Conservation (phyloP, 2,329 filamentous ascomycete species). For the Plectosphaerella plurivora region DNA sequence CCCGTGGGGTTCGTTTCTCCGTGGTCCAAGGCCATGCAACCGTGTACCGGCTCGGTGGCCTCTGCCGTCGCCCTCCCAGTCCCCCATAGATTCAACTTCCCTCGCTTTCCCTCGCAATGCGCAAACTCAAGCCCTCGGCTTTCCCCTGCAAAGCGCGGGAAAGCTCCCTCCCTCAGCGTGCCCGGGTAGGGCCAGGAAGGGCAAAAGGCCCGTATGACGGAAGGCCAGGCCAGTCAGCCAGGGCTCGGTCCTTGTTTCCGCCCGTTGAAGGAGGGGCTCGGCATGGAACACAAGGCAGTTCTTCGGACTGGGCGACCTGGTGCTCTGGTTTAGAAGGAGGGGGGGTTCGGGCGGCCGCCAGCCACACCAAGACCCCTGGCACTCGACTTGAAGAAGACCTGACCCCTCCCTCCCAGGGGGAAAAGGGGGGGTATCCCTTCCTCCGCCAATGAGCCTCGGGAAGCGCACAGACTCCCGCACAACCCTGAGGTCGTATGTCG, state of each 20-base stretch:
- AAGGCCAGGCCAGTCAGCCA: background rate
- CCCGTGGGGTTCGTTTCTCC: no score
- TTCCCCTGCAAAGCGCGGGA: background rate
- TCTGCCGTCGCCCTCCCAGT: no score
- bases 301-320: no score
- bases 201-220: background rate
- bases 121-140: no score
- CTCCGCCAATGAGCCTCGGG: slow-evolving; percentile 13
- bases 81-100: no score
- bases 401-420: no score
- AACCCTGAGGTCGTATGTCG: slow-evolving; percentile 9
- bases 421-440: background rate
- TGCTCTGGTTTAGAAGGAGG: no score
- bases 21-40: no score
- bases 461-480: slow-evolving; percentile 16
- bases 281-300: background rate
- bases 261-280: background rate
- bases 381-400: background rate
- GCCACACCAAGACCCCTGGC: slow-evolving; percentile 4
- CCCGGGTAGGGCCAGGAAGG: background rate
- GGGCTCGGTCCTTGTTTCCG: background rate
- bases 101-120: no score
- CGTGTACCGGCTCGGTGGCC: no score
- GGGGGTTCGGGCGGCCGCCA: no score
- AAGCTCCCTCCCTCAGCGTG: background rate